Percentiles rank a stretch among this genome's conserved stretches.
These are phyloP conservation scores for Wickerhamomyces subpelliculosus DNA, from an alignment of 805 yeast species.

Conservation along the genomic window DNA sequence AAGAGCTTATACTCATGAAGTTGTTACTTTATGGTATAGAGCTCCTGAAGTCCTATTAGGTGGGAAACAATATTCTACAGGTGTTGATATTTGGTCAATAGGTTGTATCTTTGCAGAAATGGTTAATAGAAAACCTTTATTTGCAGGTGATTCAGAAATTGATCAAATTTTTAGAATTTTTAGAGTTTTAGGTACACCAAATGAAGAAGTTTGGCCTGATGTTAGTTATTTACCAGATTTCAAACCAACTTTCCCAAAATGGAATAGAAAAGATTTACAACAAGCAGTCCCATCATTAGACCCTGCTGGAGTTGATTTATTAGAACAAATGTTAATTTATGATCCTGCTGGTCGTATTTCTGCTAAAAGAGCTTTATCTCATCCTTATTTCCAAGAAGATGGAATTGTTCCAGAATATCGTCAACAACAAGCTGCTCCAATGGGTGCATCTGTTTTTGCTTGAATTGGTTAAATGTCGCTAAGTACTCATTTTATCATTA, in stretches of 20 bases:
- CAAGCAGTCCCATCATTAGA: conserved; percentile 74
- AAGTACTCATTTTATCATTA: neutral
- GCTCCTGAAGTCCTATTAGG: conserved; percentile 95
- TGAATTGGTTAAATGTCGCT: neutral
- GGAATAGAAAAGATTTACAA: conserved; percentile 69
- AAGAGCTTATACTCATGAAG: conserved; percentile 95
- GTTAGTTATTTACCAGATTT: conserved; percentile 87
- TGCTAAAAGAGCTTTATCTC: conserved; percentile 87
- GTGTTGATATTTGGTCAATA: conserved; percentile 98
- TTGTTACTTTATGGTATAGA: conserved; percentile 95
- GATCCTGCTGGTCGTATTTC: conserved; percentile 93
- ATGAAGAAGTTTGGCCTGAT: conserved; percentile 91
- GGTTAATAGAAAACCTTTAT: conserved; percentile 91
- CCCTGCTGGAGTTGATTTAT: conserved; percentile 73
- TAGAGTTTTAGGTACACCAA: conserved; percentile 89
- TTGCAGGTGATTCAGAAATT: conserved; percentile 97
- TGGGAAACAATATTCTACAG: conserved; percentile 94
- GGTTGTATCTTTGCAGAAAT: conserved; percentile 98
- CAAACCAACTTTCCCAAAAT: conserved; percentile 87
- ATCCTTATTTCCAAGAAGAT: conserved; percentile 76
- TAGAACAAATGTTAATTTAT: conserved; percentile 72
- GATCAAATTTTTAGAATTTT: conserved; percentile 94
- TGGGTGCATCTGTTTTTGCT: conserved; percentile 23
- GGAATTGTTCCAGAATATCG: conserved; percentile 19
- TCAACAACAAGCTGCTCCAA: conserved; percentile 21